phyloP scores from a whole-genome alignment of 23 red algal genomes.

The Gracilaria domingensis region DNA sequence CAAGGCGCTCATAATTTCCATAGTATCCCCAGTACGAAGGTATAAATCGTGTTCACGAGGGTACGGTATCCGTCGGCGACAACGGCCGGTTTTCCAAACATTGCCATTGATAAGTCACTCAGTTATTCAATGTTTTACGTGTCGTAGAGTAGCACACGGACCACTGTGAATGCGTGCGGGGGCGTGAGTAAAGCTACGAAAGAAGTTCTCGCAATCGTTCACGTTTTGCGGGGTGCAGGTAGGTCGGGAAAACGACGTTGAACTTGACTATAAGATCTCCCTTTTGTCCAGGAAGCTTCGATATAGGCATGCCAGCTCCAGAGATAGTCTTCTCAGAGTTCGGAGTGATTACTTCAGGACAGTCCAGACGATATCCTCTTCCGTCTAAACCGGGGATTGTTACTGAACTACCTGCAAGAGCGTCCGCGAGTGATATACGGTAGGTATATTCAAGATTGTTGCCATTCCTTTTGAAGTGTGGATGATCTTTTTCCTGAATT shows the following conservation, averaged over 20 bases:
- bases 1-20: constrained; percentile 8
- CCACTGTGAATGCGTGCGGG: neutral
- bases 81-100: neutral
- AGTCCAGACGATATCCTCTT: constrained; percentile 68
- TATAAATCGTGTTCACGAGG: neutral
- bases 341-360: constrained; percentile 86
- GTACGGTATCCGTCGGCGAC: neutral
- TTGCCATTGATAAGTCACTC: constrained; percentile 20
- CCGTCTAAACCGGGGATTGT: constrained; percentile 78
- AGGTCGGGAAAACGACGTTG: constrained; percentile 85
- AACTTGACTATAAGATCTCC: constrained; percentile 92
- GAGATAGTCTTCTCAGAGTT: constrained; percentile 82
- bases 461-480: constrained; percentile 76
- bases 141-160: neutral
- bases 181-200: constrained; percentile 21
- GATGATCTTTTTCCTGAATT: constrained; percentile 90
- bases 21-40: neutral
- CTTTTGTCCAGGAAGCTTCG: constrained; percentile 75
- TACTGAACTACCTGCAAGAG: constrained; percentile 74
- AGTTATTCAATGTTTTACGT: constrained; percentile 31
- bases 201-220: constrained; percentile 83
- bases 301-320: constrained; percentile 92
- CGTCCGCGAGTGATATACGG: constrained; percentile 82
- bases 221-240: constrained; percentile 80
- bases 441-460: constrained; percentile 82